A percentile compares a stretch with the other conserved stretches of the same genome.
These are phyloP conservation scores for Mucuna pruriens DNA, from an alignment of 306 rosid genomes.

Conservation along the genomic window DNA sequence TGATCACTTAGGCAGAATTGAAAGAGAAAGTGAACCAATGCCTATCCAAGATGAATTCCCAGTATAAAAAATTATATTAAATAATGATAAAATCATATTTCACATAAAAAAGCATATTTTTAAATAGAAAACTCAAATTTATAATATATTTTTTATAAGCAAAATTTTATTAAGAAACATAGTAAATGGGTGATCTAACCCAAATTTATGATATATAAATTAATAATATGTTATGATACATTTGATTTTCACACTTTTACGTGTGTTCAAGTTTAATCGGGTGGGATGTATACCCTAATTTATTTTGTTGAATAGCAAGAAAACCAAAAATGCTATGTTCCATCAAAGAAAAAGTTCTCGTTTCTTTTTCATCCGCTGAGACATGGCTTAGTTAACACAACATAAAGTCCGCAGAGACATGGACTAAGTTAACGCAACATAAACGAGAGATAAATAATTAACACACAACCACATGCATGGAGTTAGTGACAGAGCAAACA, in stretches of 20 bases:
- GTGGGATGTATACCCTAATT: neutral
- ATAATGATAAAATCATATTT: too few species aligned
- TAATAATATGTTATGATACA: neutral
- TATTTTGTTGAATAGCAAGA: neutral
- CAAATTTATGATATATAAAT: too few species aligned
- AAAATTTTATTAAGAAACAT: too few species aligned
- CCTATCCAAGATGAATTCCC: too few species aligned
- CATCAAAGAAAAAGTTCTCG: constrained; percentile 12
- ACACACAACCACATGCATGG: constrained; percentile 14
- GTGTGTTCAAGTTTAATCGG: too few species aligned
- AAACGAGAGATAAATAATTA: neutral
- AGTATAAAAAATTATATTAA: too few species aligned
- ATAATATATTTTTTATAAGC: too few species aligned
- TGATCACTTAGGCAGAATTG: too few species aligned
- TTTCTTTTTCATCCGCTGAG: neutral
- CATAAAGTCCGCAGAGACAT: neutral
- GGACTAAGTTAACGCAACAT: neutral
- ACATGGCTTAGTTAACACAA: too few species aligned
- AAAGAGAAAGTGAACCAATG: too few species aligned
- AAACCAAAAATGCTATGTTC: neutral
- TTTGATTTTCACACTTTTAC: neutral
- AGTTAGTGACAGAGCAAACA: constrained; percentile 5
- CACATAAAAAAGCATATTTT: too few species aligned
- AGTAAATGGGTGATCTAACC: neutral
- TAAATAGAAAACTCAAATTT: too few species aligned